Percentiles rank a stretch among this genome's conserved stretches.
Evolutionary conservation across 2,329 filamentous ascomycete genomes (phyloP).

Genomic region (Celoporthe dispersa): DNA sequence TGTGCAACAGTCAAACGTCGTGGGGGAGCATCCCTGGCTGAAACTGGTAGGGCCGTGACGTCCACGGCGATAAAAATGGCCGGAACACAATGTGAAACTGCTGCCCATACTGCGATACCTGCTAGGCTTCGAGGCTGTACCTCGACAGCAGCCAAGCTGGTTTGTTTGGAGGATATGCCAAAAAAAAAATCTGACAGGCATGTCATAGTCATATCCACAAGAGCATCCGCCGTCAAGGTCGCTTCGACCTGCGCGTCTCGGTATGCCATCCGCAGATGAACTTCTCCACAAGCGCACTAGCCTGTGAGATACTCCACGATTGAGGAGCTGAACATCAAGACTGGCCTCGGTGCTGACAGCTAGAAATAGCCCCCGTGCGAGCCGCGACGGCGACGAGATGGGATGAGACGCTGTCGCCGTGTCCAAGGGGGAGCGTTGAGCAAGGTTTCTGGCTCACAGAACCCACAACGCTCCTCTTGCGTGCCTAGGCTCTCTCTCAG

Average conservation of each 20-base stretch:
- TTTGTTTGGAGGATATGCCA: conserved; percentile 11
- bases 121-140: conserved; percentile 14
- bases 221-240: not conserved
- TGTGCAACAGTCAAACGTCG: conserved; percentile 4
- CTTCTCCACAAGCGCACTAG: conserved; percentile 13
- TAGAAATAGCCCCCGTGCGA: not conserved
- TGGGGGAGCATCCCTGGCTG: conserved; percentile 35
- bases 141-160: conserved; percentile 8
- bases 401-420: conserved; percentile 12
- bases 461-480: not conserved
- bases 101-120: conserved; percentile 32
- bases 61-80: conserved; percentile 31
- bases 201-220: not conserved
- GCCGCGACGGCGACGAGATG: not conserved
- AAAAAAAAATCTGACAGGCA: conserved; percentile 3
- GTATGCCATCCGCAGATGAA: conserved; percentile 13
- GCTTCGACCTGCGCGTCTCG: conserved; percentile 20
- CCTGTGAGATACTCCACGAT: conserved; percentile 13
- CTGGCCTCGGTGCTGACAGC: conserved; percentile 3
- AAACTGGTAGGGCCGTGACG: conserved; percentile 36
- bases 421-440: not conserved
- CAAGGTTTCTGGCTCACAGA: not conserved
- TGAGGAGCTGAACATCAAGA: not conserved
- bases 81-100: conserved; percentile 40
- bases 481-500: not conserved